Percentiles rank a stretch among this genome's conserved stretches.
phyloP scores from a whole-genome alignment of 345 rosid genomes.

The Ceriops tagal region DNA sequence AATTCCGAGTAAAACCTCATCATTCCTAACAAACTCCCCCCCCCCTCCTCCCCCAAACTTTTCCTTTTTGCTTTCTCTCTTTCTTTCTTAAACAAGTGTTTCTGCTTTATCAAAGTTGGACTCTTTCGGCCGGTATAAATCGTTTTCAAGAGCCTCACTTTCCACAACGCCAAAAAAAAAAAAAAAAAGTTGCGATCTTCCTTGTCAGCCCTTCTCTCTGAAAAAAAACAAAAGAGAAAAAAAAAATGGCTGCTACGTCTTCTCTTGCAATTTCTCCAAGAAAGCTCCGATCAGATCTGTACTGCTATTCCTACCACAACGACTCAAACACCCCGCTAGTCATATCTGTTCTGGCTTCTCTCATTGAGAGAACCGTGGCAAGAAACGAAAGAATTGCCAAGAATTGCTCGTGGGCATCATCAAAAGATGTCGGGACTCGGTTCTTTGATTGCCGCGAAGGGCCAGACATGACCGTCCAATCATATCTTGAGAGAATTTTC shows the following conservation, averaged over 20 bases:
- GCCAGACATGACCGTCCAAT: constrained; percentile 81
- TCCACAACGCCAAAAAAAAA: not conserved
- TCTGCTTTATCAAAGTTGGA: not conserved
- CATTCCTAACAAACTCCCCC: not conserved
- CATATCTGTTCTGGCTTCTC: constrained; percentile 69
- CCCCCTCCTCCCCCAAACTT: not conserved
- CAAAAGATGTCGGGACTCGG: constrained; percentile 35
- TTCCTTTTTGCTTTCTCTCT: not conserved
- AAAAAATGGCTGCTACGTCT: constrained; percentile 44
- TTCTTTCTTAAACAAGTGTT: too few species aligned
- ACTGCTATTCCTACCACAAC: constrained; percentile 53
- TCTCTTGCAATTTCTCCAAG: constrained; percentile 59
- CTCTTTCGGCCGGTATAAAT: constrained; percentile 4
- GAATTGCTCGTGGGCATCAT: constrained; percentile 32
- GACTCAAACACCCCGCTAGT: constrained; percentile 70
- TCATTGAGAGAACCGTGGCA: constrained; percentile 63
- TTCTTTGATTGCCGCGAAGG: constrained; percentile 67
- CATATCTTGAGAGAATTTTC: constrained; percentile 79
- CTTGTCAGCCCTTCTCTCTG: not conserved
- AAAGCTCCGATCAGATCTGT: constrained; percentile 80
- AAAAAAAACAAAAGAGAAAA: too few species aligned
- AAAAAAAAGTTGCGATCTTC: not conserved
- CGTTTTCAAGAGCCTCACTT: constrained; percentile 10
- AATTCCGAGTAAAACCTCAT: constrained; percentile 13
- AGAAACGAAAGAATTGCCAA: constrained; percentile 62